Evolutionary conservation across 2,329 filamentous ascomycete genomes (phyloP).

Genomic region (Botrytis hyacinthi): DNA sequence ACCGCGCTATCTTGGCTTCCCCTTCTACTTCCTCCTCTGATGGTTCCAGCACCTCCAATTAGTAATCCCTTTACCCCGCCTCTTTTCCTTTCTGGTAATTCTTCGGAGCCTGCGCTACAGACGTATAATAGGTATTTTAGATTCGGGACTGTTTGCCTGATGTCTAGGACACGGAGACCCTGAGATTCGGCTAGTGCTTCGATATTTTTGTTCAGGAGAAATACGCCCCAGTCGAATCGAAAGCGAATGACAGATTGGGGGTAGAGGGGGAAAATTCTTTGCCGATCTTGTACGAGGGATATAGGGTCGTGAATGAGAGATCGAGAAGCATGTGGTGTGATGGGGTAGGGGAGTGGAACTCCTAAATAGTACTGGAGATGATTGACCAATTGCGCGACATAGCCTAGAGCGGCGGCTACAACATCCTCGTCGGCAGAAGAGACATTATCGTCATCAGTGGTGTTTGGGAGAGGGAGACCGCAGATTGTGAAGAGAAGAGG

Average conservation of each 20-base stretch:
- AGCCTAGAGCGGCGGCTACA: slow-evolving; percentile 77
- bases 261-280: slow-evolving; percentile 78
- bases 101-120: slow-evolving; percentile 71
- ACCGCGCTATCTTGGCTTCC: slow-evolving; percentile 35
- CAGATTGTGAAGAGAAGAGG: slow-evolving; percentile 83
- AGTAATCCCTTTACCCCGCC: slow-evolving; percentile 61
- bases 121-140: slow-evolving; percentile 91
- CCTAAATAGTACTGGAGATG: slow-evolving; percentile 80
- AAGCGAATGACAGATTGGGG: slow-evolving; percentile 71
- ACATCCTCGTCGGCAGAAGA: slow-evolving; percentile 56
- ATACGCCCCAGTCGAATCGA: slow-evolving; percentile 94
- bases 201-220: slow-evolving; percentile 94
- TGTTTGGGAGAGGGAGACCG: slow-evolving; percentile 75
- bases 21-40: slow-evolving; percentile 30
- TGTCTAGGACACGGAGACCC: slow-evolving; percentile 78
- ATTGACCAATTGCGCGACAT: slow-evolving; percentile 72
- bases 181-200: slow-evolving; percentile 65
- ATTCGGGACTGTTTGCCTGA: slow-evolving; percentile 88
- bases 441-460: slow-evolving; percentile 62
- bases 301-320: slow-evolving; percentile 77
- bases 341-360: slow-evolving; percentile 75
- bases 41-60: slow-evolving; percentile 46
- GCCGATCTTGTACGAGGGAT: slow-evolving; percentile 47
- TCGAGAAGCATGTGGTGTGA: slow-evolving; percentile 69
- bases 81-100: slow-evolving; percentile 59